Percentiles rank a stretch among this genome's conserved stretches.
These are phyloP conservation scores for Ensete ventricosum DNA, from an alignment of 176 grass and related monocot genomes.

Conservation along the genomic window DNA sequence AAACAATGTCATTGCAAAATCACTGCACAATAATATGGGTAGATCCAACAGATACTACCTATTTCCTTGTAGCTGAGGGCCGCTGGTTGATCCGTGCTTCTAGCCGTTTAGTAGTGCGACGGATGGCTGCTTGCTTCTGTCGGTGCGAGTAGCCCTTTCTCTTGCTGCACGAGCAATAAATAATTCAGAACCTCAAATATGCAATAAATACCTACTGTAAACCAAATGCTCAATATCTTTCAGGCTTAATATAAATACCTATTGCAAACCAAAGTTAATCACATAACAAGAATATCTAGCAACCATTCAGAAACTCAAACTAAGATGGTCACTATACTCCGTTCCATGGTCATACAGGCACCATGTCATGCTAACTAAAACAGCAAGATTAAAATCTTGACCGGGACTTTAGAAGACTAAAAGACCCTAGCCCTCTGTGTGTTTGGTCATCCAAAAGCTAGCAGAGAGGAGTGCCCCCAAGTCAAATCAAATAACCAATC, in stretches of 20 bases:
- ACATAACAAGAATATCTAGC: background rate
- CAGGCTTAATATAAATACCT: background rate
- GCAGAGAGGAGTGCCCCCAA: too few species aligned
- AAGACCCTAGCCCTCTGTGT: too few species aligned
- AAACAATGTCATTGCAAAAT: too few species aligned
- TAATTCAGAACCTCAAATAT: background rate
- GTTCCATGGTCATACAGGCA: too few species aligned
- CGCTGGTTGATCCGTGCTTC: conserved; percentile 36
- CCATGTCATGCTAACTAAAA: too few species aligned
- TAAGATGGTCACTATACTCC: too few species aligned
- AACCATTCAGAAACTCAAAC: too few species aligned
- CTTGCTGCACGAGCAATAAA: conserved; percentile 47
- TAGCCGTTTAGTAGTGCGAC: conserved; percentile 34
- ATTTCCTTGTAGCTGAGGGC: background rate
- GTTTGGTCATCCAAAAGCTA: too few species aligned
- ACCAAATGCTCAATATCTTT: background rate
- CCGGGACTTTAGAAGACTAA: too few species aligned
- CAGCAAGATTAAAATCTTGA: too few species aligned
- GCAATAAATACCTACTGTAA: background rate
- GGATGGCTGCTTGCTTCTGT: conserved; percentile 48
- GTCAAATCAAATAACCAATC: too few species aligned
- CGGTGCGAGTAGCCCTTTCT: conserved; percentile 45
- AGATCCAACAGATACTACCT: background rate
- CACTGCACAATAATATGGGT: too few species aligned
- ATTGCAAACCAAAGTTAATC: background rate